Conservation (phyloP, 305 asterid genomes). For the Fraxinus albicans region DNA sequence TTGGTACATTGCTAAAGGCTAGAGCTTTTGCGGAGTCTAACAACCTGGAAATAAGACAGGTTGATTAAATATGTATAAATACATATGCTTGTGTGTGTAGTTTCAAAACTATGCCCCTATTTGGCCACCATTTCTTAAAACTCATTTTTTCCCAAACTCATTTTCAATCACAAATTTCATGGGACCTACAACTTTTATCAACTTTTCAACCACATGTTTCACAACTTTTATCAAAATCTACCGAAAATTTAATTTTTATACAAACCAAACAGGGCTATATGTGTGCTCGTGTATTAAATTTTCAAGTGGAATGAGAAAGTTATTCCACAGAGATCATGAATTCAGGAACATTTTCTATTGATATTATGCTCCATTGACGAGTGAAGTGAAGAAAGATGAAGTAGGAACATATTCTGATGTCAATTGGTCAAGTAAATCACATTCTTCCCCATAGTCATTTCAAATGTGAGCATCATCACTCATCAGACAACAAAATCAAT, state of each 20-base stretch:
- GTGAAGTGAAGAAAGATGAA: neutral
- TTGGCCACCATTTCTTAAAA: neutral
- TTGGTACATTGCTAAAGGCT: constrained; percentile 70
- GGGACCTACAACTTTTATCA: neutral
- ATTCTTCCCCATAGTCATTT: neutral
- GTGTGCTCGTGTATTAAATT: neutral
- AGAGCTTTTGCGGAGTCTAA: constrained; percentile 95
- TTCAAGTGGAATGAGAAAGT: constrained; percentile 3
- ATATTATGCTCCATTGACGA: neutral
- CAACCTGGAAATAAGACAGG: constrained; percentile 46
- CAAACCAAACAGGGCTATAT: neutral
- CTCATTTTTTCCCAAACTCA: neutral
- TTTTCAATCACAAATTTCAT: neutral
- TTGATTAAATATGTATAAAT: neutral
- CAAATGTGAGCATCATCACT: neutral
- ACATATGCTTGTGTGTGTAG: neutral
- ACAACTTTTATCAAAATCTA: neutral
- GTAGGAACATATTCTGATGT: neutral
- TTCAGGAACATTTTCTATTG: neutral
- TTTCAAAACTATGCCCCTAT: neutral
- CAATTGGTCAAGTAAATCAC: neutral
- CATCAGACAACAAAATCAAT: neutral
- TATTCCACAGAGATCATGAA: constrained; percentile 6
- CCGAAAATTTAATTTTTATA: neutral
- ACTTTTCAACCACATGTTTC: neutral